phyloP scores from a whole-genome alignment of 441 rosid species.

The Biscutella laevigata region DNA sequence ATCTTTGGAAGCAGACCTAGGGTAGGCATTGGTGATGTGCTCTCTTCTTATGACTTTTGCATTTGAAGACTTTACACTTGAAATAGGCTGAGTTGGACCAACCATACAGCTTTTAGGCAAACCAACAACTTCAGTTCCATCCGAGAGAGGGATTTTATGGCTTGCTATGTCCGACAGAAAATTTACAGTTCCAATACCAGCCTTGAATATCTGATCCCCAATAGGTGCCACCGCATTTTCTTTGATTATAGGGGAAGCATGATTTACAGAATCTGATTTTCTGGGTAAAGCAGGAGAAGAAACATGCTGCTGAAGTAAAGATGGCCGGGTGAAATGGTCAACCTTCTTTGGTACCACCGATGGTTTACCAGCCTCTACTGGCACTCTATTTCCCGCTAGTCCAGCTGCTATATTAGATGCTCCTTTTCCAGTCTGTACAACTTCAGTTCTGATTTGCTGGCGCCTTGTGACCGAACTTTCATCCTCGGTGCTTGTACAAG shows the following conservation, averaged over 20 bases:
- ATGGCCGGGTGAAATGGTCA: conserved; percentile 28
- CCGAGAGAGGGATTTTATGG: conserved; percentile 41
- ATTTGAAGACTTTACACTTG: conserved; percentile 40
- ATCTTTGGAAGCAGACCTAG: conserved; percentile 35
- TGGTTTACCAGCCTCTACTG: conserved; percentile 34
- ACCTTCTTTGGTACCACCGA: conserved; percentile 30
- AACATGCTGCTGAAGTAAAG: conserved; percentile 35
- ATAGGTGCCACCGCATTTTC: conserved; percentile 36
- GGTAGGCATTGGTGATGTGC: conserved; percentile 35
- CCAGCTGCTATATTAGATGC: conserved; percentile 36
- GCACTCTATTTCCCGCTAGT: conserved; percentile 26
- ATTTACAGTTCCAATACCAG: conserved; percentile 47
- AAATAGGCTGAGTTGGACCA: conserved; percentile 35
- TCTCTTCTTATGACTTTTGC: conserved; percentile 51
- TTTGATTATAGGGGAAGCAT: conserved; percentile 31
- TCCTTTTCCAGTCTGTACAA: conserved; percentile 32
- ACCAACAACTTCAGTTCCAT: conserved; percentile 30
- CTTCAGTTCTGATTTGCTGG: conserved; percentile 38
- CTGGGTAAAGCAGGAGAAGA: conserved; percentile 31
- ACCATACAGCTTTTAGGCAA: conserved; percentile 42
- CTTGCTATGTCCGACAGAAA: conserved; percentile 50
- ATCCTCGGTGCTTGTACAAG: conserved; percentile 75
- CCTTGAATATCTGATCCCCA: conserved; percentile 48
- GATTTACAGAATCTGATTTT: conserved; percentile 37
- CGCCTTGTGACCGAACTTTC: conserved; percentile 56